Conservation (phyloP, 129 eudicot species). For the Flaveria trinervia region DNA sequence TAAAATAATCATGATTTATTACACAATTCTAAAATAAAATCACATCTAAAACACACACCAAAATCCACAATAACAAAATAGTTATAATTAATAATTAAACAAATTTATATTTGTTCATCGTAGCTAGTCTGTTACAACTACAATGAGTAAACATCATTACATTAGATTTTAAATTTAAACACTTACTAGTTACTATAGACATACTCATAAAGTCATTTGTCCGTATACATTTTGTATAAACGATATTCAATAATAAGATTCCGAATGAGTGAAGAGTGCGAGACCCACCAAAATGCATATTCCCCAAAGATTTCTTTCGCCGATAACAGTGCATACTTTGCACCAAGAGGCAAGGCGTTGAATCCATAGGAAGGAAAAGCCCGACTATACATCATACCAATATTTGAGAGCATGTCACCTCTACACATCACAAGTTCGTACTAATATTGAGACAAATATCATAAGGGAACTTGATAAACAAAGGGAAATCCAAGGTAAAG, state of each 20-base stretch:
- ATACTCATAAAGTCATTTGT: background rate
- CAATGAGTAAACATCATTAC: background rate
- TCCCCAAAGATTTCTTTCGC: slow-evolving; percentile 7
- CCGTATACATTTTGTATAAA: slow-evolving; percentile 15
- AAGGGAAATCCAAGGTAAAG: background rate
- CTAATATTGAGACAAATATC: background rate
- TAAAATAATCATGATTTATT: too few species aligned
- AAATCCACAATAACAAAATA: too few species aligned
- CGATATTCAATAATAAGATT: background rate
- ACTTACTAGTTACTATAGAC: background rate
- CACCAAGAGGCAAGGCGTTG: slow-evolving; percentile 11
- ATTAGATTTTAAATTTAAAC: background rate
- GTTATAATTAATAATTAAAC: too few species aligned
- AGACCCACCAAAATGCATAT: background rate
- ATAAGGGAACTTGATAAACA: background rate
- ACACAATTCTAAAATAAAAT: too few species aligned
- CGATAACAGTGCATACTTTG: background rate
- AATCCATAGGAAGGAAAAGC: too few species aligned
- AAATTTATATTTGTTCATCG: too few species aligned
- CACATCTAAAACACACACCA: too few species aligned
- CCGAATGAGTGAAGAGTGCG: background rate
- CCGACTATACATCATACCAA: background rate
- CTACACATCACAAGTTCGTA: background rate
- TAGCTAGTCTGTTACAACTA: too few species aligned
- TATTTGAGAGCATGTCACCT: slow-evolving; percentile 4